Base-by-base conservation (phyloP, 805 yeast genomes). In the Candida railenensis region DNA sequence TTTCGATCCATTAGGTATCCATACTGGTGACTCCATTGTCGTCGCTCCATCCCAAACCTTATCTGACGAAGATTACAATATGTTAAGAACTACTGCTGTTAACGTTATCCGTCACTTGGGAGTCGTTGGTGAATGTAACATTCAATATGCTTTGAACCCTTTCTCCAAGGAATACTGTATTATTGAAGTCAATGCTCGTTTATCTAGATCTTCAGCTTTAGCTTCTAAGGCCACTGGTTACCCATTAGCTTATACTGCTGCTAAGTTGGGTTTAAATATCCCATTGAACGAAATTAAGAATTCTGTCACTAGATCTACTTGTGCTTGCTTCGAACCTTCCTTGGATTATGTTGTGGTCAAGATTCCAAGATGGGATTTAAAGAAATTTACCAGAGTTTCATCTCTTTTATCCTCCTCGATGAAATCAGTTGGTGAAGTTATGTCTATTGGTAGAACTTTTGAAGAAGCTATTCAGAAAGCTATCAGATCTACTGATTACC, bases 211-310 rank as follows among this genome's bases (percentile, higher is more conserved):
- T 41, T 94, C 98, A n/a, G 99, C 99, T 47, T 79, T 92, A 60
- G 99, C 99, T 41, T 92, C 98, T 20, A 92, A 92, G 76, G 99
- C 99, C 34, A 92, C 99, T 40, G 99, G 98, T 58, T 92, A 92
- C 65, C 99, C 99, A 59, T 79, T 92, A 57, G 99, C 99, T 44
- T 92, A 90, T 69, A 94, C 96, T 46, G 99, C 99, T 54, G 98
- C 98, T 53, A 92, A 92, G 71, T 77, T 92, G 53, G 99, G 96
- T 69, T 77, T 92, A 63, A 89, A 89, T 74, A 88, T 88, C 62
- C 91, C 97, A 39, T 79, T 92, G 64, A 87, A 89, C 61, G 95
- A 92, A 71, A 86, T 92, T 62, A 85, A 83, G 66, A 92, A 92
- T 77, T 83, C 96, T 40, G 97, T 92, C 49, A 92, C 99, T 40